Conservation (phyloP, 495 filamentous ascomycete species). For the Penicillium lividum region DNA sequence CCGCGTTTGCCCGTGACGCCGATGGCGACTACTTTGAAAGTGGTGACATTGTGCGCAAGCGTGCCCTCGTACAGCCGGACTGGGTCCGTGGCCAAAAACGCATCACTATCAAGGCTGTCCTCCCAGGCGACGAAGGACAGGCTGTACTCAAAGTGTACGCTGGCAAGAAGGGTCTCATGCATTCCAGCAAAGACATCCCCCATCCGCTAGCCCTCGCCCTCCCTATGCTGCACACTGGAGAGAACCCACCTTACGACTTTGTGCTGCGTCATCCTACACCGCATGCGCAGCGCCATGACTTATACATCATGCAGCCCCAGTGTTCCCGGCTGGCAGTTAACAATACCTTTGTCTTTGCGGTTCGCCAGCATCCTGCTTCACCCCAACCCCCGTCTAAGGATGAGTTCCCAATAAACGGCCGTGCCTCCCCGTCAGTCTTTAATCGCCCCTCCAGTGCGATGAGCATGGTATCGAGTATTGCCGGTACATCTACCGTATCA, state of each 20-base stretch:
- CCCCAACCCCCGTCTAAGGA: constrained; percentile 45
- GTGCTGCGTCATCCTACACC: constrained; percentile 92
- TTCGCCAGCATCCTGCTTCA: constrained; percentile 87
- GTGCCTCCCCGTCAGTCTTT: constrained; percentile 67
- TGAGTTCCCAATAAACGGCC: constrained; percentile 43
- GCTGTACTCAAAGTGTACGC: constrained; percentile 92
- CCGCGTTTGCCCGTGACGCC: constrained; percentile 73
- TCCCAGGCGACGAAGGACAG: constrained; percentile 87
- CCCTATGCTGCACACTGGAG: constrained; percentile 84
- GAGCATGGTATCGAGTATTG: constrained; percentile 66
- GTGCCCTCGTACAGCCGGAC: constrained; percentile 85
- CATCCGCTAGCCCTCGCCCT: constrained; percentile 89
- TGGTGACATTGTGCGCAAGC: constrained; percentile 81
- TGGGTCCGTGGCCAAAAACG: constrained; percentile 87
- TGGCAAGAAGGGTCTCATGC: constrained; percentile 91
- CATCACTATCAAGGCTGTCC: constrained; percentile 86
- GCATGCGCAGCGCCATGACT: constrained; percentile 91
- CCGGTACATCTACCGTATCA: constrained; percentile 40
- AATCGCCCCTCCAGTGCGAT: constrained; percentile 75
- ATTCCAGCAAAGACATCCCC: constrained; percentile 90
- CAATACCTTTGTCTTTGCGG: constrained; percentile 96
- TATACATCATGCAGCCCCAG: constrained; percentile 95
- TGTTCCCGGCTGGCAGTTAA: constrained; percentile 83
- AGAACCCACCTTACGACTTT: constrained; percentile 93
- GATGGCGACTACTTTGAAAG: constrained; percentile 95